These are phyloP conservation scores for Hyparrhenia diplandra DNA, from an alignment of 176 grass and related monocot genomes.

Conservation along the genomic window DNA sequence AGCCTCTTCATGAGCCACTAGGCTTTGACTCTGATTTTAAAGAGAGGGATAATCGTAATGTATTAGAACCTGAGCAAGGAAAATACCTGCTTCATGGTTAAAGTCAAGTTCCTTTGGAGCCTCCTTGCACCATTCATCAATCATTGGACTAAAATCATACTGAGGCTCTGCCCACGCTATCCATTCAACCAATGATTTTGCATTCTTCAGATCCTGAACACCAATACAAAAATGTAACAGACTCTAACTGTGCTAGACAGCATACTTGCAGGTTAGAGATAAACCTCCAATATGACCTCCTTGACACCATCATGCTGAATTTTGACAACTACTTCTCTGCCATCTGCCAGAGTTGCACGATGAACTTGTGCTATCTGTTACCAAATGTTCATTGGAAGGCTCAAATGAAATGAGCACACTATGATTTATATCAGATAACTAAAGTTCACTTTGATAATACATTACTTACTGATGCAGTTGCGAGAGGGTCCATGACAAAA, in stretches of 20 bases:
- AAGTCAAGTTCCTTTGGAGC: slow-evolving; percentile 98
- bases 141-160: slow-evolving; percentile 87
- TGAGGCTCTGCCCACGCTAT: slow-evolving; percentile 97
- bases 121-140: slow-evolving; percentile 99
- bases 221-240: slow-evolving; percentile 16
- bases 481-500: slow-evolving; percentile 79
- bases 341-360: slow-evolving; percentile 76
- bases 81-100: slow-evolving; percentile 90
- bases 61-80: neutral
- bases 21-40: neutral
- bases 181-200: slow-evolving; percentile 93
- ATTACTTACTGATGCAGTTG: slow-evolving; percentile 90
- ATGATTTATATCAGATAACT: slow-evolving; percentile 21
- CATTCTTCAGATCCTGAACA: slow-evolving; percentile 93
- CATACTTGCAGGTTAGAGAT: slow-evolving; percentile 18
- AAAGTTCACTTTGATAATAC: slow-evolving; percentile 11
- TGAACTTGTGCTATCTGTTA: slow-evolving; percentile 98
- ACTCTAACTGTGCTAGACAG: neutral
- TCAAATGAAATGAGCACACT: slow-evolving; percentile 17
- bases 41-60: too few relatives aligned
- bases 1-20: neutral
- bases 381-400: slow-evolving; percentile 18
- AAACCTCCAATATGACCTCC: slow-evolving; percentile 95
- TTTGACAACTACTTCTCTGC: slow-evolving; percentile 95
- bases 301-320: slow-evolving; percentile 93